Base-by-base conservation (phyloP, 768 basidiomycete species). In the Auricularia sp. region DNA sequence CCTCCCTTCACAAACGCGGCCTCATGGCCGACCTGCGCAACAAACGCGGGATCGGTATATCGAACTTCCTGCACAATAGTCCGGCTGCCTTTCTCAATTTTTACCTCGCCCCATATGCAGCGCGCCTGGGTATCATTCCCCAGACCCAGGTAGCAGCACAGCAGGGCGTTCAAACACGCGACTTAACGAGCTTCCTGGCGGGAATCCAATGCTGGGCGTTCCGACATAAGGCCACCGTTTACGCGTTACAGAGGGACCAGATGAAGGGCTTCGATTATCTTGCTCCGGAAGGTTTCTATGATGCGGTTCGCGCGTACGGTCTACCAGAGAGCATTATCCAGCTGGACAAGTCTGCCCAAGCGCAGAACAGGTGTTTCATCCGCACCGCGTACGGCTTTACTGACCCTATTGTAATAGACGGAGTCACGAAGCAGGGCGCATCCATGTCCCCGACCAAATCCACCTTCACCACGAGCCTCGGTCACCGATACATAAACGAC, bases 71-170 rank as follows among this genome's bases (percentile, higher is more conserved):
- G 2, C 61, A 64, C 0, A 75, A 76, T 59, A 24, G 66, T 0
- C 73, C 73, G 0, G 65, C 74, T 29, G 61, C 75, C 0, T 77
- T 74, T 75, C 67, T 76, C 0, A 76, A 72, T 29, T 39, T 59
- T 0, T 63, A 34, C 6, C 68, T 77, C 0, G 65, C 66, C 2
- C 67, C 69, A 2, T 77, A 75, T 64, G 7, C 68, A 0, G 45
- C 74, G 0, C 36, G 21, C 16, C 1, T 51, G 47, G 47, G 47
- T 18, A 51, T 51, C 8, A 8, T 51, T 6, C 47, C 47, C 11
- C 11, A 51, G 11, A 51, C 47, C 47, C 47, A 51, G 47, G 18
- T 51, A 13, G 47, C 47, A 6, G 10, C 47, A 6, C 47, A 51
- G 6, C 8, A 51, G 47, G 47, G 47, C 47, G 47, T 51, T 18